Conservation (phyloP, 2,329 filamentous ascomycete genomes). For the Hypoxylon sp. region DNA sequence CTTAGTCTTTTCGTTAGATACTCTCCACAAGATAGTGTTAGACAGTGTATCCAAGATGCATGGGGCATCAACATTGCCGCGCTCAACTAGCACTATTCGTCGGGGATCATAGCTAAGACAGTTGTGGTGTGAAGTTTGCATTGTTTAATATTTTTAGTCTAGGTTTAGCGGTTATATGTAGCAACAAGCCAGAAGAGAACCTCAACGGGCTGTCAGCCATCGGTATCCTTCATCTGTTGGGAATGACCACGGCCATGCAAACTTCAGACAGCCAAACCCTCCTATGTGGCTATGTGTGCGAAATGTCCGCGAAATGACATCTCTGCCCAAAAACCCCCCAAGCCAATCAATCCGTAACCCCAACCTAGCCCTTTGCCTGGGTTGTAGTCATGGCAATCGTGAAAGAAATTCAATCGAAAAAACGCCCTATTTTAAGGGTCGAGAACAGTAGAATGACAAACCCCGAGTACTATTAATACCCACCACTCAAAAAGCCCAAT, state of each 20-base stretch:
- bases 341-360: constrained; percentile 34
- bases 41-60: background rate
- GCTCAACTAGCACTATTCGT: background rate
- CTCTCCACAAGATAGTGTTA: background rate
- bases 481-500: constrained; percentile 14
- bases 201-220: constrained; percentile 26
- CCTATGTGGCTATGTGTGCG: constrained; percentile 24
- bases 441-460: constrained; percentile 43
- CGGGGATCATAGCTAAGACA: background rate
- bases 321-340: constrained; percentile 29
- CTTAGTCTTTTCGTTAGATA: background rate
- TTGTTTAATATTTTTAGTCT: constrained; percentile 49
- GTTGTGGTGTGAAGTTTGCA: constrained; percentile 36
- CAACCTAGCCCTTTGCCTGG: constrained; percentile 38
- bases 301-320: constrained; percentile 15
- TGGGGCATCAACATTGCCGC: background rate
- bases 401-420: constrained; percentile 43
- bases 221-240: constrained; percentile 7
- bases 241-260: constrained; percentile 30
- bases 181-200: constrained; percentile 30
- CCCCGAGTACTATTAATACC: constrained; percentile 39
- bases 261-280: constrained; percentile 40
- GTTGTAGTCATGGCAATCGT: constrained; percentile 51
- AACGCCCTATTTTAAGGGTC: constrained; percentile 35
- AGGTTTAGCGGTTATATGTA: constrained; percentile 44